These are phyloP conservation scores for Porcisia hertigi DNA, from an alignment of 208 protist species.

Conservation along the genomic window DNA sequence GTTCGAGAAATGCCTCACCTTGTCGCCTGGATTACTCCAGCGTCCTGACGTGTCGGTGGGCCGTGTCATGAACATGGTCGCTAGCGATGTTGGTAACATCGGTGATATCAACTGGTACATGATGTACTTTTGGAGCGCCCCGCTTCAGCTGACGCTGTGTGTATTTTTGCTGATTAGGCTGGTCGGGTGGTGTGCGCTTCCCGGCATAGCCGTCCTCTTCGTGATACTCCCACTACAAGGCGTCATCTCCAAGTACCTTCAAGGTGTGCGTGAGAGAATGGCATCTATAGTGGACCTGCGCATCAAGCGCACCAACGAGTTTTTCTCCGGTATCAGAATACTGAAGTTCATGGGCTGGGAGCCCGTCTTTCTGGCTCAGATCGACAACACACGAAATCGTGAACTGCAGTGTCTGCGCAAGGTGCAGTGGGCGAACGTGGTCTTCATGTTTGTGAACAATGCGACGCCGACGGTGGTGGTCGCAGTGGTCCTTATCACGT, in stretches of 20 bases:
- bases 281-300: constrained; percentile 72
- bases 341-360: constrained; percentile 94
- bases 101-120: constrained; percentile 64
- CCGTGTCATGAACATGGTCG: constrained; percentile 83
- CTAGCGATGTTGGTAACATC: constrained; percentile 38
- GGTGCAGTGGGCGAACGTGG: constrained; percentile 38
- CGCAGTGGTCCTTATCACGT: constrained; percentile 55
- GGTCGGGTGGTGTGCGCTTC: constrained; percentile 63
- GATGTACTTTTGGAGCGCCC: constrained; percentile 74
- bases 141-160: constrained; percentile 61
- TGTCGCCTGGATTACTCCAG: constrained; percentile 32
- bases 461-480: constrained; percentile 72
- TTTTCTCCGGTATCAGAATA: constrained; percentile 88
- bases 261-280: constrained; percentile 34
- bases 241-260: constrained; percentile 39
- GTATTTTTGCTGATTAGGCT: constrained; percentile 48
- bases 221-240: constrained; percentile 68
- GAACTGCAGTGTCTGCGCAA: constrained; percentile 55
- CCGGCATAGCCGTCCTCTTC: constrained; percentile 55
- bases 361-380: constrained; percentile 39
- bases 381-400: constrained; percentile 45
- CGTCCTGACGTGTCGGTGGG: constrained; percentile 71
- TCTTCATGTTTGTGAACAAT: constrained; percentile 56
- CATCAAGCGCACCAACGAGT: constrained; percentile 84
- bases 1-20: constrained; percentile 77